Conservation (phyloP, 108 stramenopile species). For the Cyclotella baltica region DNA sequence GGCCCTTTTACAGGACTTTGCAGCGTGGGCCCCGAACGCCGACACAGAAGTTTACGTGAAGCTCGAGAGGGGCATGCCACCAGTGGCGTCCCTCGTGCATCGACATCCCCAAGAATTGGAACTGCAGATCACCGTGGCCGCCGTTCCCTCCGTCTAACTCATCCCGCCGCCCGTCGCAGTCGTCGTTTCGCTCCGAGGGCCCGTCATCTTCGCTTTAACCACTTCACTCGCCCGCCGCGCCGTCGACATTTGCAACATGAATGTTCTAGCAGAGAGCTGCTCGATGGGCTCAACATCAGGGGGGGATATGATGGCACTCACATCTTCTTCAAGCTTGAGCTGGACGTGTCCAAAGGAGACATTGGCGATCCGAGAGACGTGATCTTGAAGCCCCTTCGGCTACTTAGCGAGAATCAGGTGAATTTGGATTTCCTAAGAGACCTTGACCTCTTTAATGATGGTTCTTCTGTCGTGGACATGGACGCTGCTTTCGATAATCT, state of each 20-base stretch:
- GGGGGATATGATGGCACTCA: slow-evolving; percentile 28
- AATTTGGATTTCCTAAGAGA: slow-evolving; percentile 24
- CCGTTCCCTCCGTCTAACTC: not conserved
- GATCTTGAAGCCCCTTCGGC: slow-evolving; percentile 21
- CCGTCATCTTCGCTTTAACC: slow-evolving; percentile 32
- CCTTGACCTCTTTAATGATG: not conserved
- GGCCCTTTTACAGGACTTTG: no score
- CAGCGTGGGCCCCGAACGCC: no score
- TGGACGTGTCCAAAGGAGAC: slow-evolving; percentile 33
- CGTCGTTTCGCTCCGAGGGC: slow-evolving; percentile 13
- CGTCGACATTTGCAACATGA: not conserved
- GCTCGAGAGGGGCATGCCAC: no score
- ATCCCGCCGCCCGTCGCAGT: not conserved
- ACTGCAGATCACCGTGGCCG: not conserved
- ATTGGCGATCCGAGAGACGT: slow-evolving; percentile 7
- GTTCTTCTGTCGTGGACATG: not conserved
- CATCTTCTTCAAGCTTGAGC: slow-evolving; percentile 22
- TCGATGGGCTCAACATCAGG: slow-evolving; percentile 25
- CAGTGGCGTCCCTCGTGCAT: no score
- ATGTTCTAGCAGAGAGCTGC: slow-evolving; percentile 1
- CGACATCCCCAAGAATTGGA: no score
- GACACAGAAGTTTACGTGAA: no score
- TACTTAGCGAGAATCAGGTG: slow-evolving; percentile 2
- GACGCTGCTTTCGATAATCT: not conserved
- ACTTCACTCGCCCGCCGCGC: slow-evolving; percentile 26